Percentiles rank a stretch among this genome's conserved stretches.
These are phyloP conservation scores for Rhizoclosmatium globosum DNA, from an alignment of 192 early-diverging fungal species.

Conservation along the genomic window DNA sequence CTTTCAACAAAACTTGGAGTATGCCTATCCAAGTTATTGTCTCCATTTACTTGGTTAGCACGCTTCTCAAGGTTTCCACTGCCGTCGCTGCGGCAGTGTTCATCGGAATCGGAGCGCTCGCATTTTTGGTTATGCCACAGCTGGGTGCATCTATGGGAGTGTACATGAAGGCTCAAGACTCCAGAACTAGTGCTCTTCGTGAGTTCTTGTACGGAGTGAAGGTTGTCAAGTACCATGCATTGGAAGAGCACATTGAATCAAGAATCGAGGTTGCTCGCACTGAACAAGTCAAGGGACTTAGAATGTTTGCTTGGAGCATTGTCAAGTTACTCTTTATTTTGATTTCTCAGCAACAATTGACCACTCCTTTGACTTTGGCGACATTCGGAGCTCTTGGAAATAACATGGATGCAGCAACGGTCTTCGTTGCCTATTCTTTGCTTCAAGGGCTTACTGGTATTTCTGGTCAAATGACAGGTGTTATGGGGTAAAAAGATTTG, in stretches of 20 bases:
- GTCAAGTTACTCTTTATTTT: no score
- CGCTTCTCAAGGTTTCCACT: conserved; percentile 7
- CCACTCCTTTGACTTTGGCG: conserved; percentile 23
- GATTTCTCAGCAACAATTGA: background rate
- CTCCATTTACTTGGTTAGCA: conserved; percentile 10
- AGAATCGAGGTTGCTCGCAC: background rate
- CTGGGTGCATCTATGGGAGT: background rate
- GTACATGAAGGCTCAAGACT: conserved; percentile 1
- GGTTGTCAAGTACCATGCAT: conserved; percentile 20
- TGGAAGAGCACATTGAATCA: background rate
- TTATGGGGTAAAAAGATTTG: conserved; percentile 40
- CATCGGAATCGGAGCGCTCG: background rate
- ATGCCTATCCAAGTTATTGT: conserved; percentile 25
- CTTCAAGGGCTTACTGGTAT: conserved; percentile 63
- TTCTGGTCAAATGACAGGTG: conserved; percentile 53
- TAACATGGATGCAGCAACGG: conserved; percentile 51
- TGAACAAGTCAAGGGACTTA: background rate
- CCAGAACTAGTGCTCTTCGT: background rate
- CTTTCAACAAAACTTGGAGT: conserved; percentile 11
- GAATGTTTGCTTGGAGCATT: background rate
- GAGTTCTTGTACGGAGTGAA: background rate
- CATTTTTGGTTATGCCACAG: conserved; percentile 1
- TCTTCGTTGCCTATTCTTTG: conserved; percentile 65
- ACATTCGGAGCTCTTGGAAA: conserved; percentile 15
- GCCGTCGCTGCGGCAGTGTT: conserved; percentile 7